These are phyloP conservation scores for Picea abies DNA, from an alignment of 83 land plant genomes.

Conservation along the genomic window DNA sequence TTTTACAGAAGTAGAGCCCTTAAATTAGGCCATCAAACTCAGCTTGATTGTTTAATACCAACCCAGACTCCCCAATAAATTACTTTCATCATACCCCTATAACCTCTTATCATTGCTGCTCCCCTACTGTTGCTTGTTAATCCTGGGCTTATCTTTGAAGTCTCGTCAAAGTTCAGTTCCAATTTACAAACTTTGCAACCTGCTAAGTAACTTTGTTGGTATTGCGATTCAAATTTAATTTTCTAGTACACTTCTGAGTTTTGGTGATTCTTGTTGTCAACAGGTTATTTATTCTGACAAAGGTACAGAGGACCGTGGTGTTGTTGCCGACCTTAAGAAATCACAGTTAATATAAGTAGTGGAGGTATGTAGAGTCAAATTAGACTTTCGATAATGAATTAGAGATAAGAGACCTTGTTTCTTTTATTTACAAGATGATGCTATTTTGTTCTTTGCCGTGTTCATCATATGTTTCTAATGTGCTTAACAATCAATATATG, in stretches of 20 bases:
- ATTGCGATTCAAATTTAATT: background rate
- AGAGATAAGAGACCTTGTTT: background rate
- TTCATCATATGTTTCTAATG: background rate
- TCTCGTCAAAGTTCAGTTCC: too few species aligned
- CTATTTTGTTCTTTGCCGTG: background rate
- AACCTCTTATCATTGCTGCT: too few species aligned
- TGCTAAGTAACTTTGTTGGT: background rate
- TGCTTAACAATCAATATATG: too few species aligned
- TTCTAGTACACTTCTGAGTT: background rate
- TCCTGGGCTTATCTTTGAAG: too few species aligned
- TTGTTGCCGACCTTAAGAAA: background rate
- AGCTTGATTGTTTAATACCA: too few species aligned
- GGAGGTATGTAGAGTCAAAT: background rate
- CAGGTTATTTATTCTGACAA: background rate
- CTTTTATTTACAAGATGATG: background rate
- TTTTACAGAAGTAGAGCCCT: too few species aligned
- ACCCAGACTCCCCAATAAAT: too few species aligned
- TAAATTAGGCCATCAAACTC: too few species aligned
- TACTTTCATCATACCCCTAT: too few species aligned
- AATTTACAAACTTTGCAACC: too few species aligned
- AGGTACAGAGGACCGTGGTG: background rate
- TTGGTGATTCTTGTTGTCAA: background rate
- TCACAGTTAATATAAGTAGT: background rate
- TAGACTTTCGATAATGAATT: background rate
- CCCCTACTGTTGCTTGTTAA: too few species aligned